phyloP scores from a whole-genome alignment of 441 rosid species.

The Macaranga tanarius region DNA sequence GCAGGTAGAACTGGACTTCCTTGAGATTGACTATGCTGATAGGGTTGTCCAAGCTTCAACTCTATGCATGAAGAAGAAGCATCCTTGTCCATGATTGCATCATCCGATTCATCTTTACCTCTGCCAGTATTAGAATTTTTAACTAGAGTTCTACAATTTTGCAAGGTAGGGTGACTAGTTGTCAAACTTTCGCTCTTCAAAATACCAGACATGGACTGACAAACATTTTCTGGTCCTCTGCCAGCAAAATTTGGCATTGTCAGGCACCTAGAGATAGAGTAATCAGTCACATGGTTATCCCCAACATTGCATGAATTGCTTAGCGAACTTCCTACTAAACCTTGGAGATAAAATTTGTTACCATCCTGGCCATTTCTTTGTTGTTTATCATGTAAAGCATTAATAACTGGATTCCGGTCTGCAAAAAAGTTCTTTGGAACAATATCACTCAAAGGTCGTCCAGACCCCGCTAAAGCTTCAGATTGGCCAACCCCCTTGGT shows the following conservation, averaged over 20 bases:
- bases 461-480: conserved; percentile 30
- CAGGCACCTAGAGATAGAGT: conserved; percentile 29
- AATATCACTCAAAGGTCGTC: conserved; percentile 25
- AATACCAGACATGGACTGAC: conserved; percentile 28
- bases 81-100: conserved; percentile 26
- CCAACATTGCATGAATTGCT: conserved; percentile 24
- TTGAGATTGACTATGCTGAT: conserved; percentile 34
- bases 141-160: conserved; percentile 25
- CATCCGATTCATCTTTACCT: conserved; percentile 24
- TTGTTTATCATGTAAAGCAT: conserved; percentile 30
- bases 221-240: conserved; percentile 30
- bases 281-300: conserved; percentile 27
- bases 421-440: conserved; percentile 19
- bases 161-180: conserved; percentile 19
- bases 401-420: conserved; percentile 22
- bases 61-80: conserved; percentile 43
- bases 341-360: conserved; percentile 30
- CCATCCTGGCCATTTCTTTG: conserved; percentile 26
- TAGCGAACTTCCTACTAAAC: conserved; percentile 26
- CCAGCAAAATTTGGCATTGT: conserved; percentile 28
- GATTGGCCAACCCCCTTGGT: conserved; percentile 32
- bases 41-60: conserved; percentile 59
- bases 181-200: conserved; percentile 30
- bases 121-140: conserved; percentile 24
- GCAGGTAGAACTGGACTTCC: conserved; percentile 36